Evolutionary conservation across 352 stramenopile species (phyloP).

Genomic region (Ophiocytium majus): DNA sequence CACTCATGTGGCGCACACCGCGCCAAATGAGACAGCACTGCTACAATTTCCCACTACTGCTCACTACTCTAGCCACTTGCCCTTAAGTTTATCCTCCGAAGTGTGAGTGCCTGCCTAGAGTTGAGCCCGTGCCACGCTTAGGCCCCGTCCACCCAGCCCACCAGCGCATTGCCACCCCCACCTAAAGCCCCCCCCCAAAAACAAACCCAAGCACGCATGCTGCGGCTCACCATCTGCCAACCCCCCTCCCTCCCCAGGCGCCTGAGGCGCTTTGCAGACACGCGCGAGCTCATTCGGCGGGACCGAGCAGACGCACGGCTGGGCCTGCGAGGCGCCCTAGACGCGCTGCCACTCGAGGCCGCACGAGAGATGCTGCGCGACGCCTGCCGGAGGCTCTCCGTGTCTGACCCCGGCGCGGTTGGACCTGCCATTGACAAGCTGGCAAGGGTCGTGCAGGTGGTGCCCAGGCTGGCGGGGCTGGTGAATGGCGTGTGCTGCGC

Average conservation of each 20-base stretch:
- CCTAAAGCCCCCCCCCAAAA: not conserved
- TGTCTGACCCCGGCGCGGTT: not conserved
- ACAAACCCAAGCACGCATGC: too few species aligned
- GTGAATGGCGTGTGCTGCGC: not conserved
- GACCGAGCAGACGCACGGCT: not conserved
- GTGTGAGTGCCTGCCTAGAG: too few species aligned
- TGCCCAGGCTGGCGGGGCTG: not conserved
- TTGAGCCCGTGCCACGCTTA: too few species aligned
- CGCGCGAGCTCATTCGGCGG: not conserved
- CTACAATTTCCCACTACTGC: too few species aligned
- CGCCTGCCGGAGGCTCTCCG: not conserved
- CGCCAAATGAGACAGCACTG: too few species aligned
- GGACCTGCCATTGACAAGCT: constrained; percentile 8
- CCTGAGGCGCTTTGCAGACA: not conserved
- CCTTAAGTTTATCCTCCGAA: too few species aligned
- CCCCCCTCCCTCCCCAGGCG: not conserved
- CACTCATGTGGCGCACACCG: too few species aligned
- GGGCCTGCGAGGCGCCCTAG: not conserved
- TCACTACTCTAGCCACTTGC: too few species aligned
- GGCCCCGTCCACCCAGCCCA: not conserved
- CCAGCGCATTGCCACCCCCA: not conserved
- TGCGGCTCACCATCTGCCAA: not conserved
- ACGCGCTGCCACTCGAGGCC: not conserved
- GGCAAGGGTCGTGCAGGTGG: not conserved
- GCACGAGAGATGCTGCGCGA: constrained; percentile 6